A percentile compares a stretch with the other conserved stretches of the same genome.
Evolutionary conservation across 1,139 yeast genomes (phyloP).

Genomic region (Sugiyamaella pinicola): DNA sequence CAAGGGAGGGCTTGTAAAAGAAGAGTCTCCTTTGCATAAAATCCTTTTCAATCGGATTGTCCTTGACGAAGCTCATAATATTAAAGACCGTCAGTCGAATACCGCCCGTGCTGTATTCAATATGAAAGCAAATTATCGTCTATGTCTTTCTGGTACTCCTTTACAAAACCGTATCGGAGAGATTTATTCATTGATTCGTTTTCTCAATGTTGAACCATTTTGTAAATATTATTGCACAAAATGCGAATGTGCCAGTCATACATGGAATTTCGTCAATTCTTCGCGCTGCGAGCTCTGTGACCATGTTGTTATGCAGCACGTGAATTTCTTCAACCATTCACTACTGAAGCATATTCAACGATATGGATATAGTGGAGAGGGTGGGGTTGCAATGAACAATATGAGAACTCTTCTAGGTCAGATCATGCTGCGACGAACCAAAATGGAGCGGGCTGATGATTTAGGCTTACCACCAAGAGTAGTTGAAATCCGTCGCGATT

Average conservation of each 20-base stretch:
- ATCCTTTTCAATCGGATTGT: slow-evolving; percentile 83
- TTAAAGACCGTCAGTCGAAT: slow-evolving; percentile 89
- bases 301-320: slow-evolving; percentile 91
- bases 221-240: slow-evolving; percentile 87
- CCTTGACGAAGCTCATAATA: slow-evolving; percentile 95
- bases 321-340: slow-evolving; percentile 93
- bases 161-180: slow-evolving; percentile 95
- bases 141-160: slow-evolving; percentile 97
- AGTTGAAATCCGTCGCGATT: slow-evolving; percentile 82
- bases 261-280: slow-evolving; percentile 83
- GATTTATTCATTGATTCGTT: slow-evolving; percentile 85
- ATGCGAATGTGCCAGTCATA: slow-evolving; percentile 77
- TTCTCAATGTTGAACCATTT: slow-evolving; percentile 80
- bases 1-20: slow-evolving; percentile 68
- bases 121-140: slow-evolving; percentile 68
- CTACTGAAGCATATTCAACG: slow-evolving; percentile 90
- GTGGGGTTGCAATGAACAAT: slow-evolving; percentile 72
- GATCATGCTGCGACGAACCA: slow-evolving; percentile 91
- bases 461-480: slow-evolving; percentile 94
- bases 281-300: slow-evolving; percentile 84
- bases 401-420: slow-evolving; percentile 72
- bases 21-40: slow-evolving; percentile 73
- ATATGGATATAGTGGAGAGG: slow-evolving; percentile 78
- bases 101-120: slow-evolving; percentile 90
- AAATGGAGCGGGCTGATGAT: slow-evolving; percentile 94